Conservation (phyloP, 2,329 filamentous ascomycete genomes). For the Botryotinia narcissicola region DNA sequence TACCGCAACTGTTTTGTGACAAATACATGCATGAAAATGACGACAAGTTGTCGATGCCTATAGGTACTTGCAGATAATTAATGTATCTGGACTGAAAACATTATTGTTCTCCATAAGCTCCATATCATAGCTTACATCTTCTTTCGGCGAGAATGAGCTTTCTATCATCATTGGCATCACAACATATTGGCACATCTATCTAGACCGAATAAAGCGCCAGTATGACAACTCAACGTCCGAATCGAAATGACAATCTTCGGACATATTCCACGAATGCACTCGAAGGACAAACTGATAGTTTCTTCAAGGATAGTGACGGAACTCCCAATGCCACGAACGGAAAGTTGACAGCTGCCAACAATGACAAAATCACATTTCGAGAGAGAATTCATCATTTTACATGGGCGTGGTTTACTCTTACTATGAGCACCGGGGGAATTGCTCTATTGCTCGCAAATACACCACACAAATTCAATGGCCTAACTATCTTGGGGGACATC, state of each 20-base stretch:
- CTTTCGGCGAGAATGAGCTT: neutral
- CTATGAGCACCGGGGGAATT: conserved; percentile 73
- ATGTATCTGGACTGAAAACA: neutral
- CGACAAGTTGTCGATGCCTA: neutral
- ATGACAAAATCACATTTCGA: conserved; percentile 26
- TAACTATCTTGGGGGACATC: conserved; percentile 61
- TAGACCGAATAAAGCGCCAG: neutral
- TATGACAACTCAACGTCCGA: neutral
- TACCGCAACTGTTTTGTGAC: neutral
- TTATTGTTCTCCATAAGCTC: neutral
- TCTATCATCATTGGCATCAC: neutral
- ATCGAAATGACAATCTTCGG: neutral
- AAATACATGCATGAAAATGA: neutral
- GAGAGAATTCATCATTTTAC: conserved; percentile 34
- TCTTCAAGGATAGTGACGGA: neutral
- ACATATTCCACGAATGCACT: neutral
- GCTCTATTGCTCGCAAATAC: conserved; percentile 61
- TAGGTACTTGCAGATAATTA: neutral
- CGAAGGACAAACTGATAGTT: conserved; percentile 24
- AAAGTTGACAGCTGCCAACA: conserved; percentile 18
- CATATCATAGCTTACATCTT: neutral
- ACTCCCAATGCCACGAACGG: conserved; percentile 12
- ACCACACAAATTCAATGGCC: conserved; percentile 62
- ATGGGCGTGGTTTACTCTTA: conserved; percentile 63
- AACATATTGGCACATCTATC: neutral